phyloP scores from a whole-genome alignment of 2,329 filamentous ascomycete species.

The Neospermospora avenae region DNA sequence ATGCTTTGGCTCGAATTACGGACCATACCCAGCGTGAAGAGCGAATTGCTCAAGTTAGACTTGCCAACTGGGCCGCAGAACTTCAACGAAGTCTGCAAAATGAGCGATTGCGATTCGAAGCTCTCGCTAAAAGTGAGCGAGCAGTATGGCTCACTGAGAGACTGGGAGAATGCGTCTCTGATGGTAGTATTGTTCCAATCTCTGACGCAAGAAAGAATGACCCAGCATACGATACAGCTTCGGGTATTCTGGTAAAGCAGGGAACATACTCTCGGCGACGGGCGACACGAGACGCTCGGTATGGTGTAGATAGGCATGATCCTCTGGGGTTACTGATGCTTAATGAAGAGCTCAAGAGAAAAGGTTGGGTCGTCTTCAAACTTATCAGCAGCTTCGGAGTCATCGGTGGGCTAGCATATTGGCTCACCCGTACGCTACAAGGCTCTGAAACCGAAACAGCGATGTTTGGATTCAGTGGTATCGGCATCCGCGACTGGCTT shows the following conservation, averaged over 20 bases:
- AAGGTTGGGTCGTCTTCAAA: conserved; percentile 67
- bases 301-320: conserved; percentile 50
- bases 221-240: conserved; percentile 12
- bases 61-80: conserved; percentile 80
- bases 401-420: conserved; percentile 68
- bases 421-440: conserved; percentile 43
- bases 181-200: conserved; percentile 58
- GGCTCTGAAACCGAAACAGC: conserved; percentile 10
- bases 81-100: conserved; percentile 72
- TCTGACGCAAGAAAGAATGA: conserved; percentile 34
- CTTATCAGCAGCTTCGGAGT: conserved; percentile 72
- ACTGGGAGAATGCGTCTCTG: conserved; percentile 63
- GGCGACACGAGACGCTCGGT: conserved; percentile 6
- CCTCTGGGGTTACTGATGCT: conserved; percentile 75
- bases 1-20: conserved; percentile 57
- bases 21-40: conserved; percentile 60
- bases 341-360: conserved; percentile 60
- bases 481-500: conserved; percentile 26
- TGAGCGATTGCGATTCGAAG: conserved; percentile 67
- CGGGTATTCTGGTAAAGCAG: conserved; percentile 24
- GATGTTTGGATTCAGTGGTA: conserved; percentile 18
- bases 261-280: conserved; percentile 19
- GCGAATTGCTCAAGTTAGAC: conserved; percentile 61
- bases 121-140: conserved; percentile 58
- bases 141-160: conserved; percentile 66